Base-by-base conservation (phyloP, 169 alveolate genomes). In the Plasmodium gaboni region DNA sequence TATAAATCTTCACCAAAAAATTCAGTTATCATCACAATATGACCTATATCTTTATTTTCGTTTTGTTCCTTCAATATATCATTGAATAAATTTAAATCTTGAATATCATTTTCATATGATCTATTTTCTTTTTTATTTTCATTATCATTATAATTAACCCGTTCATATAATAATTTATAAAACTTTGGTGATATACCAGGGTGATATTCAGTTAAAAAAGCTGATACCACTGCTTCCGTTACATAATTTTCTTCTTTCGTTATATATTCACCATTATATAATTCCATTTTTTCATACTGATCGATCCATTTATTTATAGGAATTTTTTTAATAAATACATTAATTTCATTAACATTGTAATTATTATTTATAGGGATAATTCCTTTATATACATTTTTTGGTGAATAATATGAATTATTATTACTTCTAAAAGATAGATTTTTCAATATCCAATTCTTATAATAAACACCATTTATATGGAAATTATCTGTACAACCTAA, bases 181-280 rank as follows among this genome's bases (percentile, higher is more conserved):
- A 94, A 90, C 10, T 89, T 88, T 15, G 96, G 95, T 19, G 95
- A 88, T 69, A 91, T 86, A 32, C 92, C 91, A 24, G 87, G 89
- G 19, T 92, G 91, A 2, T 53, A 61, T 7, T 74, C 88, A 74
- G 26, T 74, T 50, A 74, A 32, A 51, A 93, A 94, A 26, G 96
- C 95, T 28, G 91, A 88, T 7, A 93, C 89, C 2, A 96, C 93
- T 7, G 96, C 96, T 57, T 94, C 96, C 92, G 88, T 92, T 1
- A 94, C 96, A 69, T 91, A 94, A 59, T 94, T 94, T 26, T 94
- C 96, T 12, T 96, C 96, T 68, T 94, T 96, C 12, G 95, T 91
- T 51, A 94, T 85, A 60, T 89, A 94, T 48, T 86, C 92, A 0
- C 96, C 96, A 28, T 93, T 93, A 85, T 76, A 94, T 46, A 88